These are phyloP conservation scores for Colletotrichum tofieldiae DNA, from an alignment of 2,329 filamentous ascomycete species.

Conservation along the genomic window DNA sequence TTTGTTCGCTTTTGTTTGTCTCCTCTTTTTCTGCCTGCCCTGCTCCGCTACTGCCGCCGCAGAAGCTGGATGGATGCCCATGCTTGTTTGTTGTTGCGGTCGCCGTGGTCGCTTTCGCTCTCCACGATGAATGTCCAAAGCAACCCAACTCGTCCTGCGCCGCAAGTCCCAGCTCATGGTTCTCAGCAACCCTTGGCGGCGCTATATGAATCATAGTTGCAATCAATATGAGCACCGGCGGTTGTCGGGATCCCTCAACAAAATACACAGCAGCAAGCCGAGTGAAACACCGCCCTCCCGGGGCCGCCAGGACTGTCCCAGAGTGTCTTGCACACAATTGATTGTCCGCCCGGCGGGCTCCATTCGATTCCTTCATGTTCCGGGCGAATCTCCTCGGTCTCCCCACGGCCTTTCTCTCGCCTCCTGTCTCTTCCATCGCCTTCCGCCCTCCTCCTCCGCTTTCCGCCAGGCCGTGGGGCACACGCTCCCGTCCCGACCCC, in stretches of 20 bases:
- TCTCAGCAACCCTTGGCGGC: neutral
- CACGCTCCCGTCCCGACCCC: conserved; percentile 10
- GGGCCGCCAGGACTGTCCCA: conserved; percentile 23
- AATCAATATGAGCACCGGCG: conserved; percentile 18
- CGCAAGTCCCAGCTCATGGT: neutral
- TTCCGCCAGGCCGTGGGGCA: conserved; percentile 16
- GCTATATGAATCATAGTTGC: neutral
- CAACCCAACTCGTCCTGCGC: neutral
- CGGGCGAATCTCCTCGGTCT: neutral
- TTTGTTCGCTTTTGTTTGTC: too few species aligned
- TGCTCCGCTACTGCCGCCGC: conserved; percentile 14
- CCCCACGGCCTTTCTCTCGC: neutral
- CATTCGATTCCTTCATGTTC: conserved; percentile 9
- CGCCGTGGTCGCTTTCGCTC: neutral
- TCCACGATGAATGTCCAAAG: neutral
- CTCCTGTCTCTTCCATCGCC: conserved; percentile 1
- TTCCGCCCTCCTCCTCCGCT: conserved; percentile 22
- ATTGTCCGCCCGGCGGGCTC: conserved; percentile 12
- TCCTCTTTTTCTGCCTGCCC: neutral
- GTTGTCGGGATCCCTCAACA: conserved; percentile 20
- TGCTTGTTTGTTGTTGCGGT: too few species aligned
- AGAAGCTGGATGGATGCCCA: too few species aligned
- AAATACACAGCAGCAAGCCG: conserved; percentile 5
- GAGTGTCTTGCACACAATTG: conserved; percentile 25
- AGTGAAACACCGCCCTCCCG: conserved; percentile 33